Base-by-base conservation (phyloP, 352 stramenopile species). In the Globisporangium heterothallicum region DNA sequence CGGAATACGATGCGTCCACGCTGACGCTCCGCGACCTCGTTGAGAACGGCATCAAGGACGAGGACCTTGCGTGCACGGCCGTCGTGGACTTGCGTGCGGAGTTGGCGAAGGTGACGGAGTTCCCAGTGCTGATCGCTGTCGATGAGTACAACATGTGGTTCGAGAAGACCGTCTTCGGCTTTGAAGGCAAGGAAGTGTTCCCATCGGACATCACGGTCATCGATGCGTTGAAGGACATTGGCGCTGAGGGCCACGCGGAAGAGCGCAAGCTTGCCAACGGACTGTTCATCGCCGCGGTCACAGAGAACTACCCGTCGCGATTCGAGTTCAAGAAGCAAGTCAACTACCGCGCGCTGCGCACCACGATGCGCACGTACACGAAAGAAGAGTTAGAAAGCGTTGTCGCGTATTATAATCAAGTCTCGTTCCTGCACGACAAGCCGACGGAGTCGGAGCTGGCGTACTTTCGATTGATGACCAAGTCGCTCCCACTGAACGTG, bases 121-220 rank as follows among this genome's bases (percentile, higher is more conserved):
- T 88, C 61, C 78, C 80, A 6, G 84, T 95, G 56, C 63, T 95
- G 10, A 85, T 95, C 50, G 84, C 84, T 12, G 73, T 95, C 14
- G 84, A 95, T 64, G 83, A 95, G 64, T 95, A 92, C 79, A 95
- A 92, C 68, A 79, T 64, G 58, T 91, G 79, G 78, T 92, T 92
- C 53, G 68, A 84, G 52, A 78, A 87, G 63, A 93, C 84, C 0
- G 76, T 93, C 18, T 94, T 95, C 47, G 82, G 80, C 42, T 95
- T 91, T 66, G 84, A 95, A 54, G 80, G 78, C 55, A 64, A 84
- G 55, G 68, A 87, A 45, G 78, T 94, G 38, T 56, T 57, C 40
- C 76, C 84, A 19, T 60, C 67, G 43, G 84, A 94, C 51, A 92
- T 94, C 59, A 85, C 84, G 53, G 72, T 93, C 42, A 78, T 94